phyloP scores from a whole-genome alignment of 2,329 filamentous ascomycete species.

The Hypoxylon sp. region DNA sequence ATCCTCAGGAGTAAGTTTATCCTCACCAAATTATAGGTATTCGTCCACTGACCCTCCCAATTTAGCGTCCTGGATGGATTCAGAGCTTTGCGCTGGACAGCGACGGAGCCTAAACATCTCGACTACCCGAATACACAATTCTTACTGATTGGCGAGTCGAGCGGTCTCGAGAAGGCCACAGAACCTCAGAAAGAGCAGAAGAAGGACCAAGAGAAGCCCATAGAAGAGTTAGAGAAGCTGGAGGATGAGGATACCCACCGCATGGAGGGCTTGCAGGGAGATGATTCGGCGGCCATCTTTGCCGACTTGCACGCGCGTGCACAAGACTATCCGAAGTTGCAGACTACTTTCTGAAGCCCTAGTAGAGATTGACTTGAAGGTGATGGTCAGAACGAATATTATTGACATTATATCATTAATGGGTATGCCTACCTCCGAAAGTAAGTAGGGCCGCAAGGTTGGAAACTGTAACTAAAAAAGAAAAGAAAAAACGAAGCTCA shows the following conservation, averaged over 20 bases:
- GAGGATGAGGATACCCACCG: slow-evolving; percentile 80
- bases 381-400: not conserved
- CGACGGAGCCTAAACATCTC: slow-evolving; percentile 77
- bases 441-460: too few relatives aligned
- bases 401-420: not conserved
- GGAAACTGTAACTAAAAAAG: too few relatives aligned
- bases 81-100: slow-evolving; percentile 76
- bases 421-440: too few relatives aligned
- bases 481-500: not conserved
- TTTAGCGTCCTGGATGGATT: slow-evolving; percentile 77
- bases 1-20: slow-evolving; percentile 71
- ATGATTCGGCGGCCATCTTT: slow-evolving; percentile 61
- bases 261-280: slow-evolving; percentile 63
- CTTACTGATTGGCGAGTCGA: slow-evolving; percentile 79
- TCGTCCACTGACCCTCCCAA: not conserved
- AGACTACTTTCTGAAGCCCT: slow-evolving; percentile 64
- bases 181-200: slow-evolving; percentile 67
- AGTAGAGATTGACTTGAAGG: not conserved
- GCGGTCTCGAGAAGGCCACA: slow-evolving; percentile 67
- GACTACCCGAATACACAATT: slow-evolving; percentile 82
- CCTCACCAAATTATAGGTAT: slow-evolving; percentile 31
- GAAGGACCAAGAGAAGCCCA: slow-evolving; percentile 70
- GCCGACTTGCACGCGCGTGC: slow-evolving; percentile 60
- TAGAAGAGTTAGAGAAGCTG: slow-evolving; percentile 79
- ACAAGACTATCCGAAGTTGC: slow-evolving; percentile 72